phyloP scores from a whole-genome alignment of 495 filamentous ascomycete species.

The Penicillium angulare region DNA sequence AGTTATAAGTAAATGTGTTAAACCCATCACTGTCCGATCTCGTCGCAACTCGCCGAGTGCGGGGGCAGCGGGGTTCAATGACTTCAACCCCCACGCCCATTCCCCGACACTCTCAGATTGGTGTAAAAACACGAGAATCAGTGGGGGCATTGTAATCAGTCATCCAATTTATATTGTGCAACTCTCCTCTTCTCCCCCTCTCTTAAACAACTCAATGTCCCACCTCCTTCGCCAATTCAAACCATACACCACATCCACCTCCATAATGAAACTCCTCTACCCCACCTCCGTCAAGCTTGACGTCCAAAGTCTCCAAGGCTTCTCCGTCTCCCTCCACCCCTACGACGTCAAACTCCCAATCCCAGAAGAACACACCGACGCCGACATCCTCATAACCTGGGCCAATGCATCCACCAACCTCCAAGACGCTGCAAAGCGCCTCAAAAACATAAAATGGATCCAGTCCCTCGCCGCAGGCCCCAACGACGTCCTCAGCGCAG shows the following conservation, averaged over 20 bases:
- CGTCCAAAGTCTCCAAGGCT: constrained; percentile 48
- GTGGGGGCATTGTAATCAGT: constrained; percentile 1
- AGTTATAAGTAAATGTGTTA: too few species aligned
- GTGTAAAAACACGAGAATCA: not conserved
- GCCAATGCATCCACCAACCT: constrained; percentile 52
- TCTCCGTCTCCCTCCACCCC: constrained; percentile 47
- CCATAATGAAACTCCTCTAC: constrained; percentile 59
- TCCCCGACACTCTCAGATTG: not conserved
- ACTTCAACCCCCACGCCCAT: not conserved
- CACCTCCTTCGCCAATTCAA: too few species aligned
- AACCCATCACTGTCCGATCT: too few species aligned
- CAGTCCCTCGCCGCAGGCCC: constrained; percentile 60
- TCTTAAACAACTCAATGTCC: too few species aligned
- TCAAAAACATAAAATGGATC: constrained; percentile 58
- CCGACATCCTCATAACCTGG: constrained; percentile 58
- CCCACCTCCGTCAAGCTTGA: constrained; percentile 56
- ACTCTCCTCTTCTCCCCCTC: not conserved
- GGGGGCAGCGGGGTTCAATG: constrained; percentile 1
- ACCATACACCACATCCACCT: too few species aligned
- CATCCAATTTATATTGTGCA: not conserved
- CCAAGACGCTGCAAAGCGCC: constrained; percentile 42
- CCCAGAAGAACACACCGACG: constrained; percentile 51
- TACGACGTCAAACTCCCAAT: constrained; percentile 55
- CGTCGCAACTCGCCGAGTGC: not conserved
- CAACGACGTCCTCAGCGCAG: constrained; percentile 58